These are phyloP conservation scores for Nematocida homosporus DNA, from an alignment of 371 early-diverging fungal species.

Conservation along the genomic window DNA sequence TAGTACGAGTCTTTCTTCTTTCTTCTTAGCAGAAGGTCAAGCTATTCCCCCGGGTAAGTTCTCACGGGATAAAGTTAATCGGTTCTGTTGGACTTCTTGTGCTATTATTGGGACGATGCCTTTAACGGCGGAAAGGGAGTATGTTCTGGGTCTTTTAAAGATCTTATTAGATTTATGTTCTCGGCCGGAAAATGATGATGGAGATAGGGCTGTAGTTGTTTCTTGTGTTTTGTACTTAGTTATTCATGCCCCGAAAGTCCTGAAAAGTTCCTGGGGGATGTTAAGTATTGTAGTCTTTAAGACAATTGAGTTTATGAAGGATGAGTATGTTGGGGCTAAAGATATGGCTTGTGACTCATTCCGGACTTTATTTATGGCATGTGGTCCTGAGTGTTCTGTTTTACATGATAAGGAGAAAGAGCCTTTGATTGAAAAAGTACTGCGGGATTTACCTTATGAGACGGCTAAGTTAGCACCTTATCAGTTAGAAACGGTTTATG, in stretches of 20 bases:
- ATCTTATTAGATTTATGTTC: conserved; percentile 85
- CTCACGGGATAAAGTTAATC: conserved; percentile 82
- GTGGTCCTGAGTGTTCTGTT: neutral
- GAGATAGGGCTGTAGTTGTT: conserved; percentile 97
- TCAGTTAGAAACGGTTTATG: conserved; percentile 24
- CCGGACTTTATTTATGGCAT: conserved; percentile 74
- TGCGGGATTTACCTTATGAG: conserved; percentile 6
- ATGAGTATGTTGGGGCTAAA: conserved; percentile 94
- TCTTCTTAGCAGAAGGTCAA: conserved; percentile 52
- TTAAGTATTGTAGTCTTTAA: conserved; percentile 98
- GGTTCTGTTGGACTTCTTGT: conserved; percentile 96
- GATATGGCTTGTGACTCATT: conserved; percentile 99
- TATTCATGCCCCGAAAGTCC: conserved; percentile 93
- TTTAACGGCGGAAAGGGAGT: conserved; percentile 89
- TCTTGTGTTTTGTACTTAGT: conserved; percentile 99
- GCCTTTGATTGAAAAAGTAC: conserved; percentile 7
- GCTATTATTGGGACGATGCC: conserved; percentile 89
- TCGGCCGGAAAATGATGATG: conserved; percentile 84
- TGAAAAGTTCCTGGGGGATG: conserved; percentile 96
- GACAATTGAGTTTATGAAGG: conserved; percentile 99
- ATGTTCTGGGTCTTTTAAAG: conserved; percentile 90
- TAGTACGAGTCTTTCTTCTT: conserved; percentile 54
- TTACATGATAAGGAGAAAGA: neutral
- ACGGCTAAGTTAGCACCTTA: conserved; percentile 14
- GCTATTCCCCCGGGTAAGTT: conserved; percentile 33